Percentiles rank a stretch among this genome's conserved stretches.
Evolutionary conservation across 75 land plant species (phyloP).

Genomic region (Picea glauca): DNA sequence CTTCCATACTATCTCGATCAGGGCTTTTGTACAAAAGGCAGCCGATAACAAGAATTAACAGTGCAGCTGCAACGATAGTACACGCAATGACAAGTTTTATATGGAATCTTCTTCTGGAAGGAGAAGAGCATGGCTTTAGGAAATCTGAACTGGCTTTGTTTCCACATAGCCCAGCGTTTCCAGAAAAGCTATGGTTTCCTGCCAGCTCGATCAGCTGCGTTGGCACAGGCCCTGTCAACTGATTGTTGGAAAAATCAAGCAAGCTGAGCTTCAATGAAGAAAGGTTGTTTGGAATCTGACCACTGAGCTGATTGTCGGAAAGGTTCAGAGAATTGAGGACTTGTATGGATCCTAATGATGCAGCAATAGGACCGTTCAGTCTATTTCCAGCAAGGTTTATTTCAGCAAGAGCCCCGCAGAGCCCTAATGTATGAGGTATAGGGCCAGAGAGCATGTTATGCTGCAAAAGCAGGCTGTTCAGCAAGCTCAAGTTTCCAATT

Average conservation of each 20-base stretch:
- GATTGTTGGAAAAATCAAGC: constrained; percentile 69
- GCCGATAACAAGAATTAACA: not conserved
- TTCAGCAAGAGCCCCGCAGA: constrained; percentile 23
- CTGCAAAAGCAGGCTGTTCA: constrained; percentile 35
- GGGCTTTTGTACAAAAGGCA: not conserved
- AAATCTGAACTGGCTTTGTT: not conserved
- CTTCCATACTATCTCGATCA: not conserved
- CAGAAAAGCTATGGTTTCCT: constrained; percentile 44
- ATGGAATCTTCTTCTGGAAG: constrained; percentile 18
- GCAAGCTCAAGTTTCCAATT: constrained; percentile 34
- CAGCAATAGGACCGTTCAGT: constrained; percentile 63
- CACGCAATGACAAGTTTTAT: constrained; percentile 17
- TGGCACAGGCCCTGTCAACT: constrained; percentile 64
- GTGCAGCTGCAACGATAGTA: constrained; percentile 1
- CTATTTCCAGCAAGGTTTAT: constrained; percentile 45
- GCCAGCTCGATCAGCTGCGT: constrained; percentile 31
- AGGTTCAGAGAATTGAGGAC: constrained; percentile 56
- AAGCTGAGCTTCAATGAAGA: constrained; percentile 40
- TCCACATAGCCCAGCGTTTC: constrained; percentile 59
- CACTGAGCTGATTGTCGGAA: constrained; percentile 59
- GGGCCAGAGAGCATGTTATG: constrained; percentile 48
- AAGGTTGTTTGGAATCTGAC: constrained; percentile 58
- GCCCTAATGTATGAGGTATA: constrained; percentile 50
- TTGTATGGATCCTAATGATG: constrained; percentile 43
- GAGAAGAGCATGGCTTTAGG: constrained; percentile 14